A percentile compares a stretch with the other conserved stretches of the same genome.
These are phyloP conservation scores for Aspergillus fructus DNA, from an alignment of 2,329 filamentous ascomycete genomes.

Conservation along the genomic window DNA sequence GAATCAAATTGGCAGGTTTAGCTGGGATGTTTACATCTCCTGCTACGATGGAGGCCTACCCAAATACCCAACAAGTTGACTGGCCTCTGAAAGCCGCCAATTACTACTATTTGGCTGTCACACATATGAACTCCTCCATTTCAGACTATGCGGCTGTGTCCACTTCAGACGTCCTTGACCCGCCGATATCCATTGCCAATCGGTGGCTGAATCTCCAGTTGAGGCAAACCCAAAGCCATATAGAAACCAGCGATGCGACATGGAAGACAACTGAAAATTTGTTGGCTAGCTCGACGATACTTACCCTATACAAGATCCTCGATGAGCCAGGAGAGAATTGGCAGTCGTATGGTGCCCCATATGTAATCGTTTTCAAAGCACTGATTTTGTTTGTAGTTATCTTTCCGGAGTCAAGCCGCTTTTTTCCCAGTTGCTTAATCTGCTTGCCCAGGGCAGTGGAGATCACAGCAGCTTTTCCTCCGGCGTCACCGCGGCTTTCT, in stretches of 20 bases:
- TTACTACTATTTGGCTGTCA: conserved; percentile 60
- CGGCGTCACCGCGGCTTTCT: conserved; percentile 58
- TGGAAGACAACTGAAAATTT: conserved; percentile 56
- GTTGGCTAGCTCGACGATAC: conserved; percentile 59
- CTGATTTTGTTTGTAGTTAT: conserved; percentile 42
- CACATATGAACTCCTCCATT: conserved; percentile 45
- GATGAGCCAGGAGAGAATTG: conserved; percentile 61
- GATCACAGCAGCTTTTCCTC: conserved; percentile 42
- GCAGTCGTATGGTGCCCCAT: conserved; percentile 42
- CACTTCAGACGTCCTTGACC: conserved; percentile 30
- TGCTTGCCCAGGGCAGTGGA: conserved; percentile 14
- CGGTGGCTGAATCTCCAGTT: conserved; percentile 24
- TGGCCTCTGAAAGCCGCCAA: conserved; percentile 62
- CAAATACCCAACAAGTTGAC: conserved; percentile 49
- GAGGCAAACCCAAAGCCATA: conserved; percentile 9
- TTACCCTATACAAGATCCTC: conserved; percentile 64
- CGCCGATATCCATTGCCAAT: conserved; percentile 29
- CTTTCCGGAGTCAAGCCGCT: conserved; percentile 60
- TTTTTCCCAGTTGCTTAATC: conserved; percentile 47
- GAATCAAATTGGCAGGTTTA: conserved; percentile 19
- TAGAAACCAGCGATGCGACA: conserved; percentile 18
- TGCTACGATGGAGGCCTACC: conserved; percentile 53
- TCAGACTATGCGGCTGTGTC: conserved; percentile 31
- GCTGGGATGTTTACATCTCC: conserved; percentile 36
- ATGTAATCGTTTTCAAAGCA: not conserved